phyloP scores from a whole-genome alignment of 1,284 basidiomycete species.

The Leccinum pachyderme region DNA sequence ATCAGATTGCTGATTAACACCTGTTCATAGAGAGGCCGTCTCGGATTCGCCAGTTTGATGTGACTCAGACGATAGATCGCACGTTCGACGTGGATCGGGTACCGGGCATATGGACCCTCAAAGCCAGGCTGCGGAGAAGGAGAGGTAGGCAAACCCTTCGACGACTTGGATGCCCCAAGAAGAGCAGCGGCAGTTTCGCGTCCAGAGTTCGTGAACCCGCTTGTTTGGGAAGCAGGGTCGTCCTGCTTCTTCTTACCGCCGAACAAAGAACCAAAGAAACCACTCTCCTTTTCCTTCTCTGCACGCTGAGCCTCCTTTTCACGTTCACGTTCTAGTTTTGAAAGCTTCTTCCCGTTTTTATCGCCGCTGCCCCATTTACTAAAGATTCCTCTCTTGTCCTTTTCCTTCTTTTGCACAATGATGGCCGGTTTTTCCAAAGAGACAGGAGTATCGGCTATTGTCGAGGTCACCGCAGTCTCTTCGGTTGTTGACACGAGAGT shows the following conservation, averaged over 20 bases:
- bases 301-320: slow-evolving; percentile 46
- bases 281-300: slow-evolving; percentile 62
- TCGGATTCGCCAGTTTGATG: slow-evolving; percentile 97
- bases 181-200: slow-evolving; percentile 81
- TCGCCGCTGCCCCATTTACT: slow-evolving; percentile 67
- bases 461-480: slow-evolving; percentile 26
- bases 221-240: slow-evolving; percentile 48
- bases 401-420: slow-evolving; percentile 57
- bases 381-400: slow-evolving; percentile 77
- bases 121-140: slow-evolving; percentile 58
- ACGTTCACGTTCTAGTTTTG: slow-evolving; percentile 43
- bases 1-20: slow-evolving; percentile 98
- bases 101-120: slow-evolving; percentile 73
- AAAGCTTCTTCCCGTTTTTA: slow-evolving; percentile 56
- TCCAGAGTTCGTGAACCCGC: slow-evolving; percentile 56
- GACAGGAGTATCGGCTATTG: slow-evolving; percentile 24
- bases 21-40: slow-evolving; percentile 95
- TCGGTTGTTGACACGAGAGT: slow-evolving; percentile 31
- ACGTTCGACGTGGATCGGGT: slow-evolving; percentile 97
- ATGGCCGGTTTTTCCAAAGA: slow-evolving; percentile 33
- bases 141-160: slow-evolving; percentile 60
- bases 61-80: slow-evolving; percentile 97
- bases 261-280: slow-evolving; percentile 89
- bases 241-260: slow-evolving; percentile 81
- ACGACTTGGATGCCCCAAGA: slow-evolving; percentile 78